Base-by-base conservation (phyloP, 2,329 filamentous ascomycete genomes). In the Paecilomyces sp. region DNA sequence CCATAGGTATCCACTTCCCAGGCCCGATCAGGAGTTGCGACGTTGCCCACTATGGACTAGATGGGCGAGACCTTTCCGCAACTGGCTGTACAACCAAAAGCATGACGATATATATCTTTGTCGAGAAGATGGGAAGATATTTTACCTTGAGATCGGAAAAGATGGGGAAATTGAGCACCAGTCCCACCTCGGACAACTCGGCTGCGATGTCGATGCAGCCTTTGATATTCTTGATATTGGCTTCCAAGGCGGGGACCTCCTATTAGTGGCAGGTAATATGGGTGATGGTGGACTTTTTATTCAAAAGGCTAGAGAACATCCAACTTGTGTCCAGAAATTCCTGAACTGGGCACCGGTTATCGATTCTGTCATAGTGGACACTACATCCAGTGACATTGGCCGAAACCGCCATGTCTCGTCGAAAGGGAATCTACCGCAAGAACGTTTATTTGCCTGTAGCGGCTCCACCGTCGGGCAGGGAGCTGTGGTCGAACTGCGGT, bases 21-120 rank as follows among this genome's bases (percentile, higher is more conserved):
- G 67, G 15, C 66, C 66, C 34, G 66, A 71, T 52, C 57, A 57
- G 15, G 65, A 68, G 57, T 62, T 67, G 55, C 61, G 65, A 53
- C 60, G 66, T 56, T 64, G 67, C 47, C 88, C 89, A 0, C 74
- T 90, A 3, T 97, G 92, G 90, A 89, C 88, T 3, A 85, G 89
- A 25, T 99, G 93, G 92, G 86, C 91, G 30, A 85, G 90, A 61
- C 89, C 92, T 1, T 83, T 85, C 61, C 86, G 93, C 7, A 82
- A 86, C 25, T 82, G 82, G 61, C 75, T 79, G 12, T 88, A 88
- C 64, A 83, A 83, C 57, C 77, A 83, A 58, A 81, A 79, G 18
- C 85, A 87, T 36, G 94, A 97, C 68, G 86, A 88, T 61, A 86
- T 97, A 55, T 96, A 94, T 69, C 78, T 99, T 15, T 90, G 89